Base-by-base conservation (phyloP, 140 eudicot genomes). In the Senecio squalidus region DNA sequence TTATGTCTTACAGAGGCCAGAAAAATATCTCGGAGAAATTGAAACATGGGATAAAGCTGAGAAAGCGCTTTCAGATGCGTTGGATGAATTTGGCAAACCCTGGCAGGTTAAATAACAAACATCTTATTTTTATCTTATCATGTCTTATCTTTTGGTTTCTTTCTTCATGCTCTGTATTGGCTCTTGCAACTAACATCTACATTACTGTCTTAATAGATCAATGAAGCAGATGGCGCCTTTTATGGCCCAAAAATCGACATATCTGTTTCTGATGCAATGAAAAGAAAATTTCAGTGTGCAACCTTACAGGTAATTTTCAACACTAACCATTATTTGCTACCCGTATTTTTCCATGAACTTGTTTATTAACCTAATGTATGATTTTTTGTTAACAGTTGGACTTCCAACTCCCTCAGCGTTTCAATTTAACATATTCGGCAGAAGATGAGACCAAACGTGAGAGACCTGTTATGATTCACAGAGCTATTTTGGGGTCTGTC, bases 211-310 rank as follows among this genome's bases (percentile, higher is more conserved):
- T 64, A 25, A 40, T 76, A 85, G 91, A 73, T 83, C 48, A 87
- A 91, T 67, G 96, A 91, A 75, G 96, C 80, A 0, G 92, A 91
- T 76, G 99, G 99, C 23, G 99, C 99, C 61, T 93, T 93, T 80
- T 93, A 93, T 34, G 99, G 99, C 45, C 99, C 96, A 31, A 93
- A 93, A 71, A 93, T 93, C 52, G 99, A 93, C 59, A 87, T 93
- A 56, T 86, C 94, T 48, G 98, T 91, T 60, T 83, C 94, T 13
- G 98, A 91, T 77, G 98, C 98, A 45, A 78, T 86, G 95, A 83
- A 68, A 68, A 84, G 96, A 55, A 86, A 91, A 58, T 86, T 84
- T 57, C 98, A 93, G 71, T 82, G 94, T 72, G 99, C 99, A 21
- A 88, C 99, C 10, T 74, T 93, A 50, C 98, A 91, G 98, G 96